Evolutionary conservation across 2,329 filamentous ascomycete genomes (phyloP), one percentile per base, ranked within the genome.

Genomic region (Fusarium proliferatum): DNA sequence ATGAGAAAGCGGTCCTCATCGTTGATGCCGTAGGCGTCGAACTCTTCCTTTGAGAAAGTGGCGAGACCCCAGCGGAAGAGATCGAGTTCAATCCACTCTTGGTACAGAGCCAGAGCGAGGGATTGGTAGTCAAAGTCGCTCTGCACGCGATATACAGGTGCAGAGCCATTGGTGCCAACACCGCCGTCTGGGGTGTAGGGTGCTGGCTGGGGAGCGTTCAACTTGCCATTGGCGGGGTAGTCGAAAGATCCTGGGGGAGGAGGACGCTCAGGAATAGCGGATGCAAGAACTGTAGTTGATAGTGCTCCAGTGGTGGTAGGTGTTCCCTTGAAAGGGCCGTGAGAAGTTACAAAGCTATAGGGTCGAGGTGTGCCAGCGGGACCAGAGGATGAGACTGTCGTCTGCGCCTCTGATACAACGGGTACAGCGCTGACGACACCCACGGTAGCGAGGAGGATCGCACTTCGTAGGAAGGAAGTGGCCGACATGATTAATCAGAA

Each of bases 91-190:
- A 96, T 94, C 88, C 90, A 96, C 82, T 96, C 94, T 77, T 95
- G 92, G 79, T 96, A 95, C 0, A 96, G 85, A 17, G 88, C 93
- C 17, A 96, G 85, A 1, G 90, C 88, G 36, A 96, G 86, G 0
- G 93, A 95, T 80, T 96, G 88, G 79, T 92, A 96, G 81, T 96
- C 94, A 78, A 95, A 96, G 78, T 97, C 94, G 72, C 91, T 94
- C 77, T 94, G 87, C 1, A 93, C 91, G 69, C 92, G 90, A 81
- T 96, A 96, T 3, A 94, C 89, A 4, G 93, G 93, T 48, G 88
- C 86, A 12, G 90, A 89, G n/a, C 93, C 93, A 68, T 96, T 95
- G 48, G 93, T 95, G 5, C 93, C 93, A 3, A 92, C 82, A 17
- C 94, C 94, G 64, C 94, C 93, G 42, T 86, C 88, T 1, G 94